Percentiles rank a stretch among this genome's conserved stretches.
phyloP scores from a whole-genome alignment of 2,329 filamentous ascomycete genomes.

The Hymenotorrendiella dingleyae region DNA sequence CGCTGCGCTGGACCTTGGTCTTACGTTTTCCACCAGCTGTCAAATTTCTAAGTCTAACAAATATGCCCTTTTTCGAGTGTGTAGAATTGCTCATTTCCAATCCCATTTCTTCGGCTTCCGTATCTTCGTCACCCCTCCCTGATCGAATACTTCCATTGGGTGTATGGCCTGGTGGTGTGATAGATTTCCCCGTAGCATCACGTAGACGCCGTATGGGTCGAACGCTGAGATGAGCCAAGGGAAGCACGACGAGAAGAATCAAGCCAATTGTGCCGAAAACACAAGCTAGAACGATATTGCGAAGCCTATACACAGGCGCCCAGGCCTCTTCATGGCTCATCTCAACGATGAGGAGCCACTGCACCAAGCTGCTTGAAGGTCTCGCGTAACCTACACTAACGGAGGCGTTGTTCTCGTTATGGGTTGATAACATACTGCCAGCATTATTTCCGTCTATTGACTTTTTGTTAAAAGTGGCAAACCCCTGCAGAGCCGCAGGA shows the following conservation, averaged over 20 bases:
- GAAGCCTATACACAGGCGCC: conserved; percentile 66
- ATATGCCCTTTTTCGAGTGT: conserved; percentile 29
- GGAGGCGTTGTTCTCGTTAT: conserved; percentile 61
- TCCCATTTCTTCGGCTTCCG: conserved; percentile 19
- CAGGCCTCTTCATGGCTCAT: conserved; percentile 70
- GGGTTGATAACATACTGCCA: conserved; percentile 60
- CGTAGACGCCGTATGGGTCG: conserved; percentile 49
- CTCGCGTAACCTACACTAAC: conserved; percentile 80
- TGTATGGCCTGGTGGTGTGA: conserved; percentile 29
- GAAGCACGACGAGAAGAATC: conserved; percentile 65
- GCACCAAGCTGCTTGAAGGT: conserved; percentile 59
- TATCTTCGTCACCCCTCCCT: conserved; percentile 19
- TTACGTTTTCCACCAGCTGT: conserved; percentile 20
- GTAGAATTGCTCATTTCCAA: conserved; percentile 23
- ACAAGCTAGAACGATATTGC: conserved; percentile 74
- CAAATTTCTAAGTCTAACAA: conserved; percentile 24
- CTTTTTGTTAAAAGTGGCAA: conserved; percentile 42
- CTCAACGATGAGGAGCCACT: conserved; percentile 81
- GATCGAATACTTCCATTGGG: conserved; percentile 26
- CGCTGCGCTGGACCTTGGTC: conserved; percentile 35
- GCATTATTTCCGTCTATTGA: conserved; percentile 62
- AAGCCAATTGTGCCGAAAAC: conserved; percentile 77
- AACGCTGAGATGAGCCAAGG: conserved; percentile 76
- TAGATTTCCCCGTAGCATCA: conserved; percentile 29
- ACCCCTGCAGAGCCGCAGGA: conserved; percentile 55